Conservation (phyloP, 306 rosid genomes). For the Vicia villosa region DNA sequence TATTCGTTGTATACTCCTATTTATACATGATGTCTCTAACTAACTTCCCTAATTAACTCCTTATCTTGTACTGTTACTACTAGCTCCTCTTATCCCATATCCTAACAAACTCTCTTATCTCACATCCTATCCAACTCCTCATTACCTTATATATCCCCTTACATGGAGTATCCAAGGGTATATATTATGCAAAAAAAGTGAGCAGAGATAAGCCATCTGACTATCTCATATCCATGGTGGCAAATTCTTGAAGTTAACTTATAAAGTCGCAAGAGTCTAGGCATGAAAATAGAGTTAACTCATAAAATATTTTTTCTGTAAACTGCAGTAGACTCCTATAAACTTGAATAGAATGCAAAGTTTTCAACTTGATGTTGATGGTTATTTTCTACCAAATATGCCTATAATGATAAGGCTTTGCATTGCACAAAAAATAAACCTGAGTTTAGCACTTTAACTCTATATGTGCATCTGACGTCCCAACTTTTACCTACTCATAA, state of each 20-base stretch:
- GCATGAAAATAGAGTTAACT: background rate
- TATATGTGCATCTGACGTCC: background rate
- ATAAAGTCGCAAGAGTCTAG: background rate
- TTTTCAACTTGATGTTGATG: background rate
- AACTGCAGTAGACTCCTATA: background rate
- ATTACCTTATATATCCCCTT: too few relatives aligned
- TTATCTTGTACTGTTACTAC: too few relatives aligned
- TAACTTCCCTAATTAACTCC: too few relatives aligned
- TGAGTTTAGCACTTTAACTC: background rate
- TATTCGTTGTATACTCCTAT: too few relatives aligned
- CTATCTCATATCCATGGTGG: background rate
- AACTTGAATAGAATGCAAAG: background rate
- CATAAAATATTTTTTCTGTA: background rate
- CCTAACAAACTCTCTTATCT: too few relatives aligned
- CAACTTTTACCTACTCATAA: too few relatives aligned
- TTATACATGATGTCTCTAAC: too few relatives aligned
- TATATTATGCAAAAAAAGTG: background rate
- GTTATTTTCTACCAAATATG: conserved; percentile 1
- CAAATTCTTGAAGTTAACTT: background rate
- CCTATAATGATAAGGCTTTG: background rate
- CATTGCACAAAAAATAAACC: background rate
- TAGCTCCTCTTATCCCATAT: too few relatives aligned
- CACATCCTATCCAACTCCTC: too few relatives aligned
- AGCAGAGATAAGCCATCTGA: background rate
- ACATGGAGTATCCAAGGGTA: background rate